phyloP scores from a whole-genome alignment of 1,139 yeast species.

The Blastobotrys arbuscula region DNA sequence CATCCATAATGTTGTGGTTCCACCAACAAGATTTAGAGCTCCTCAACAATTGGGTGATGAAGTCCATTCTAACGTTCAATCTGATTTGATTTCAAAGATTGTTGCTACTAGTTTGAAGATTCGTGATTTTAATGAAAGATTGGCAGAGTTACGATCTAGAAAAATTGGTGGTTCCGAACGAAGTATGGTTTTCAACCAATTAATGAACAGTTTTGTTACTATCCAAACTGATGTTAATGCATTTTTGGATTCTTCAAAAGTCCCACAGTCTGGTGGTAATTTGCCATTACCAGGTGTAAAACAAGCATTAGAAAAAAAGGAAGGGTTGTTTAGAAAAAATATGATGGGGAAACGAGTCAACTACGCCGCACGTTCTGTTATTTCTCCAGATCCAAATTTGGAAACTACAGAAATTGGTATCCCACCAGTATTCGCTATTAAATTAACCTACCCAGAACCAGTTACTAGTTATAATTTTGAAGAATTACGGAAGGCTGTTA shows the following conservation, averaged over 20 bases:
- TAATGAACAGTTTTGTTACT: conserved; percentile 93
- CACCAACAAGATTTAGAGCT: conserved; percentile 93
- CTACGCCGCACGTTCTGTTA: conserved; percentile 97
- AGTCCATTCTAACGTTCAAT: conserved; percentile 90
- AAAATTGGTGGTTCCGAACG: conserved; percentile 70
- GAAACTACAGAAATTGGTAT: conserved; percentile 98
- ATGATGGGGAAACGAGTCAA: conserved; percentile 99
- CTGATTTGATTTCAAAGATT: conserved; percentile 76
- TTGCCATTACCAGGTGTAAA: conserved; percentile 90
- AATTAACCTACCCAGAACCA: conserved; percentile 96
- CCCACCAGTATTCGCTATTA: conserved; percentile 96
- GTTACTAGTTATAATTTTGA: conserved; percentile 92
- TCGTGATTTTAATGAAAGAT: conserved; percentile 80
- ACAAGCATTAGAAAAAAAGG: conserved; percentile 97
- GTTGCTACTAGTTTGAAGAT: conserved; percentile 75
- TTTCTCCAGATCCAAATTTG: conserved; percentile 97
- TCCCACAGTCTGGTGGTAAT: conserved; percentile 64
- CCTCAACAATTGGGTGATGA: conserved; percentile 98
- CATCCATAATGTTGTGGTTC: conserved; percentile 80
- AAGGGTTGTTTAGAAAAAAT: conserved; percentile 95
- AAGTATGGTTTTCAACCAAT: conserved; percentile 72
- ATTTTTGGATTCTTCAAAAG: conserved; percentile 86
- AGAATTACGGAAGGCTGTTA: conserved; percentile 88
- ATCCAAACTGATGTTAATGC: conserved; percentile 94
- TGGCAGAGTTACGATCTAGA: conserved; percentile 38